phyloP scores from a whole-genome alignment of 495 filamentous ascomycete species.

The Tuber magnatum region DNA sequence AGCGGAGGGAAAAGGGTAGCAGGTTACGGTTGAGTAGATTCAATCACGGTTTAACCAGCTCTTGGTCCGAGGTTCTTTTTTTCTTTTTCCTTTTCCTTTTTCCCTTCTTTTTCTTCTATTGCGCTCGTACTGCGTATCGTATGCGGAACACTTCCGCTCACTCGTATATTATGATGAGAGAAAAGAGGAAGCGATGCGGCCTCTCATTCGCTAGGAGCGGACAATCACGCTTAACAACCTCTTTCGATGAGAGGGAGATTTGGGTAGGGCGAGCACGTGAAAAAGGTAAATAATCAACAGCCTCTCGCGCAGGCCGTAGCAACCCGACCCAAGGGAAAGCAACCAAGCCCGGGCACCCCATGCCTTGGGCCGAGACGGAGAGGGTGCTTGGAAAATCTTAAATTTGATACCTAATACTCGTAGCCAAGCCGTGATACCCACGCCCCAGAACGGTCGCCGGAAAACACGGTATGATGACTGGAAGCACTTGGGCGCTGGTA shows the following conservation, averaged over 20 bases:
- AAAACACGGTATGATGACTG: neutral
- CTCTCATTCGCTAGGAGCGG: neutral
- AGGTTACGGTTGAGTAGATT: neutral
- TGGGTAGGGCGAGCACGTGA: slow-evolving; percentile 1
- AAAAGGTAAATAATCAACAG: neutral
- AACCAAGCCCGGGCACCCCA: neutral
- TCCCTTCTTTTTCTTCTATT: no score
- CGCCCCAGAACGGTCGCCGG: neutral
- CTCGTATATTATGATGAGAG: neutral
- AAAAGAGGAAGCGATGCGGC: slow-evolving; percentile 22
- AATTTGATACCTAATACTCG: neutral
- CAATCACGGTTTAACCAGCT: neutral
- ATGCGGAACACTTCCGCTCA: slow-evolving; percentile 1
- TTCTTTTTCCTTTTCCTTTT: no score
- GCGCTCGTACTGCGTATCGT: neutral
- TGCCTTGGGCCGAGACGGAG: neutral
- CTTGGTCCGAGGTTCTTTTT: neutral
- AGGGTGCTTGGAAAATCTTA: neutral
- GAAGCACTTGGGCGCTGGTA: neutral
- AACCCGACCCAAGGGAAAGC: neutral
- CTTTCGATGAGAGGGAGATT: neutral
- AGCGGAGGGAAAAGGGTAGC: no score
- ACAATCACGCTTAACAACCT: neutral
- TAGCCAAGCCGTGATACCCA: neutral
- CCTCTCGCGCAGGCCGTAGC: neutral